These are phyloP conservation scores for Waitea zeae DNA, from an alignment of 1,284 basidiomycete genomes.

Conservation along the genomic window DNA sequence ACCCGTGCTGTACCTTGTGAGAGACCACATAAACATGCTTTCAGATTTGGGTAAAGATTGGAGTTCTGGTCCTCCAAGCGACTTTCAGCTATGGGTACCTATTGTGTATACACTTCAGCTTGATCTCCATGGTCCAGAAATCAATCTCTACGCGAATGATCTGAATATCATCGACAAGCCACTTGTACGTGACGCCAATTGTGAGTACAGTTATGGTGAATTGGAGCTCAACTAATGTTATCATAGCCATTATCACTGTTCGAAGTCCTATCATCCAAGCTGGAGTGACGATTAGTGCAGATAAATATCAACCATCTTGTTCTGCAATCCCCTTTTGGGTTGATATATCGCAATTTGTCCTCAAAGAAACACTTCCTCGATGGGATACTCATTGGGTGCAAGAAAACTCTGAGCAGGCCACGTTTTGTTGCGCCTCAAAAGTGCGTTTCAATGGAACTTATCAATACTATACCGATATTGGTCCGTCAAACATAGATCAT, in stretches of 20 bases:
- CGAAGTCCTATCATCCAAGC: no score
- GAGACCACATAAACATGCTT: slow-evolving; percentile 87
- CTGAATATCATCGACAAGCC: slow-evolving; percentile 92
- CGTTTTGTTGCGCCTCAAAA: slow-evolving; percentile 39
- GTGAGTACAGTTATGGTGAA: no score
- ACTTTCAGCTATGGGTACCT: slow-evolving; percentile 72
- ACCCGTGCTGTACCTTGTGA: slow-evolving; percentile 60
- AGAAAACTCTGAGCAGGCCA: slow-evolving; percentile 31
- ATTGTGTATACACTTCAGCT: slow-evolving; percentile 60
- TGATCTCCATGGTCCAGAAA: slow-evolving; percentile 54
- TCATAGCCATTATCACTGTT: slow-evolving; percentile 5
- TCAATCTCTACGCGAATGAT: slow-evolving; percentile 83
- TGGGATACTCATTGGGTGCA: slow-evolving; percentile 84
- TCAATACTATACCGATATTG: slow-evolving; percentile 50
- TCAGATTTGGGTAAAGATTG: slow-evolving; percentile 83
- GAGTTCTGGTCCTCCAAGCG: slow-evolving; percentile 61
- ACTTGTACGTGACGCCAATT: slow-evolving; percentile 60
- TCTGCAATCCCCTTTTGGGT: slow-evolving; percentile 53
- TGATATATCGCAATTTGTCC: slow-evolving; percentile 35
- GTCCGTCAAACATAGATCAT: slow-evolving; percentile 60
- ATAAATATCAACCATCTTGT: slow-evolving; percentile 56
- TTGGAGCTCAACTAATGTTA: neutral
- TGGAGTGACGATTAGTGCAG: no score
- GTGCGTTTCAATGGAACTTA: slow-evolving; percentile 58
- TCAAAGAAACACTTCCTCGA: slow-evolving; percentile 55